Percentiles rank a stretch among this genome's conserved stretches.
These are phyloP conservation scores for Pseudonitzschia multistriata DNA, from an alignment of 108 stramenopile species.

Conservation along the genomic window DNA sequence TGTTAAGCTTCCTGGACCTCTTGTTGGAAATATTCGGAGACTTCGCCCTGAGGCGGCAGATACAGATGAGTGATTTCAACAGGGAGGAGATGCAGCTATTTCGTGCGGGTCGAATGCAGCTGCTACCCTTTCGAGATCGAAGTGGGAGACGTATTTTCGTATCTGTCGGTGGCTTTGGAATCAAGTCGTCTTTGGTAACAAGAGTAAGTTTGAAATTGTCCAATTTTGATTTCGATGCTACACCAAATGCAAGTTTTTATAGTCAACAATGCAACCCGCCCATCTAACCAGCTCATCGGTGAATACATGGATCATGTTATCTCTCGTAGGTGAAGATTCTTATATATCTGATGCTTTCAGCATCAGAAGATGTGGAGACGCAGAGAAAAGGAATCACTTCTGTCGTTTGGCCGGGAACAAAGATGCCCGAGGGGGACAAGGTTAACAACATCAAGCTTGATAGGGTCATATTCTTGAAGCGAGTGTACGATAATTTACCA, in stretches of 20 bases:
- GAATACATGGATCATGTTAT: background rate
- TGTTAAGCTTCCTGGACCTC: conserved; percentile 27
- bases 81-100: conserved; percentile 18
- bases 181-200: background rate
- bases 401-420: conserved; percentile 15
- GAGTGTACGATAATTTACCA: conserved; percentile 3
- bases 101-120: background rate
- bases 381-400: conserved; percentile 10
- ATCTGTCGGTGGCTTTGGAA: conserved; percentile 12
- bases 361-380: conserved; percentile 15
- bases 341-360: background rate
- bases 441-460: background rate
- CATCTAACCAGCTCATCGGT: background rate
- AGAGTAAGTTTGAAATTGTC: conserved; percentile 9
- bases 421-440: background rate
- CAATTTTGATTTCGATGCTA: background rate
- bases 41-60: conserved; percentile 14
- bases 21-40: conserved; percentile 40
- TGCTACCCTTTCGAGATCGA: conserved; percentile 17
- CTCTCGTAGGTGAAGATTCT: conserved; percentile 14
- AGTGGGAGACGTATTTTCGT: conserved; percentile 19
- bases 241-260: too few relatives aligned
- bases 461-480: conserved; percentile 8
- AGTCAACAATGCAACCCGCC: background rate
- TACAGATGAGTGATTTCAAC: conserved; percentile 32